These are phyloP conservation scores for Astrothelium subdiscretum DNA, from an alignment of 495 filamentous ascomycete genomes.

Conservation along the genomic window DNA sequence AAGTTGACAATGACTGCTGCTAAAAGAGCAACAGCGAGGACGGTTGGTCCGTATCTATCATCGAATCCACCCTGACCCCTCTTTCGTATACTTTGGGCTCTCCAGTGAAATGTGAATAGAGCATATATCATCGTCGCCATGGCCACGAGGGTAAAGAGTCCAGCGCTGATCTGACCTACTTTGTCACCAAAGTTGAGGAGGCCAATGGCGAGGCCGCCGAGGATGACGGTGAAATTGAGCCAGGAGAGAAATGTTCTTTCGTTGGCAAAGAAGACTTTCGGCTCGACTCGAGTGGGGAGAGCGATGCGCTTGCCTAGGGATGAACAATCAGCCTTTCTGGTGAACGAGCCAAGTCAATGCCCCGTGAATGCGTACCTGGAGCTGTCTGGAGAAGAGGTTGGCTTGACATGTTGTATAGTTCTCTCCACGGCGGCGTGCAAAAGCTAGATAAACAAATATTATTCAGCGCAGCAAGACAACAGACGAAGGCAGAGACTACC, in stretches of 20 bases:
- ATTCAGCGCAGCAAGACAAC: neutral
- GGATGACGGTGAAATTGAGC: slow-evolving; percentile 98
- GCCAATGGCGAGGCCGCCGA: slow-evolving; percentile 88
- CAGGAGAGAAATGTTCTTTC: slow-evolving; percentile 98
- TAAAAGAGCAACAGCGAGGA: slow-evolving; percentile 72
- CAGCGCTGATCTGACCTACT: slow-evolving; percentile 81
- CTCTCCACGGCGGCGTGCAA: neutral
- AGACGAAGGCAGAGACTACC: neutral
- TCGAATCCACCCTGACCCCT: slow-evolving; percentile 92
- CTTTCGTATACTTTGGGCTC: slow-evolving; percentile 82
- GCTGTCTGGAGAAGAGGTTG: slow-evolving; percentile 89
- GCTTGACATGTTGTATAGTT: slow-evolving; percentile 58
- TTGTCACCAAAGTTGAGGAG: slow-evolving; percentile 97
- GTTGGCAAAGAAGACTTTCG: slow-evolving; percentile 99
- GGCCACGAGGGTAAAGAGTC: slow-evolving; percentile 85
- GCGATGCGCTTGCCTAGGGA: slow-evolving; percentile 89
- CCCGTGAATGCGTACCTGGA: slow-evolving; percentile 43
- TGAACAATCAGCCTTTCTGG: slow-evolving; percentile 8
- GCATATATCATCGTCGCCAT: slow-evolving; percentile 96
- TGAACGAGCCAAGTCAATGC: neutral
- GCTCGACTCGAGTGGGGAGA: slow-evolving; percentile 93
- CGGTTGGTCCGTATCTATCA: slow-evolving; percentile 83
- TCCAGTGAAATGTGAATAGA: slow-evolving; percentile 90
- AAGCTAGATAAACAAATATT: neutral
- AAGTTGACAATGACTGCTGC: slow-evolving; percentile 90